phyloP scores from a whole-genome alignment of 2,329 filamentous ascomycete genomes.

The Microdochium paspali region DNA sequence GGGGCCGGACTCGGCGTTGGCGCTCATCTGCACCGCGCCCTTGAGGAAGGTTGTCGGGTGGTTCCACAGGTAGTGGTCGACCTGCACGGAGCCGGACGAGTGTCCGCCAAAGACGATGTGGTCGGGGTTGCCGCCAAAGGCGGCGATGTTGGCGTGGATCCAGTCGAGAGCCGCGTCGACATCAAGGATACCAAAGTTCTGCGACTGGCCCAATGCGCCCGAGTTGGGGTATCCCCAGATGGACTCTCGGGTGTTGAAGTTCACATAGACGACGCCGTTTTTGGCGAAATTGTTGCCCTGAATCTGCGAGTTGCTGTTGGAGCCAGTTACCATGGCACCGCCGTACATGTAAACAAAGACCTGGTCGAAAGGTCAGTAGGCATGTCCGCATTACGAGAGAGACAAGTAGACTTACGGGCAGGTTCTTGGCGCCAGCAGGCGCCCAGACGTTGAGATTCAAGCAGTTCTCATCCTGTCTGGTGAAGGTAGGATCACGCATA shows the following conservation, averaged over 20 bases:
- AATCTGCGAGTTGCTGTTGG: conserved; percentile 27
- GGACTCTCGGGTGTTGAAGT: conserved; percentile 30
- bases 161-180: conserved; percentile 27
- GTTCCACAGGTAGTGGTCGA: conserved; percentile 32
- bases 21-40: conserved; percentile 29
- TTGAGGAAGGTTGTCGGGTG: conserved; percentile 25
- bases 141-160: conserved; percentile 28
- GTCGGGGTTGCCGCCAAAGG: conserved; percentile 33
- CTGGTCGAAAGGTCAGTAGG: conserved; percentile 5
- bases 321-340: conserved; percentile 30
- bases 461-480: conserved; percentile 26
- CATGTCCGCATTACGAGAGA: too few species aligned
- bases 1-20: conserved; percentile 28
- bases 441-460: conserved; percentile 31
- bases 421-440: conserved; percentile 12
- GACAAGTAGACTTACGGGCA: conserved; percentile 17
- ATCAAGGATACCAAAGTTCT: conserved; percentile 24
- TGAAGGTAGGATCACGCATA: conserved; percentile 9
- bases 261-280: conserved; percentile 25
- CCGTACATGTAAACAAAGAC: conserved; percentile 35
- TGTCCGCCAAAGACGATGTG: conserved; percentile 34
- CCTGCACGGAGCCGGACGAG: conserved; percentile 24
- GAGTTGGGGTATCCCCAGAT: conserved; percentile 34
- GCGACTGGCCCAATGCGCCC: conserved; percentile 19
- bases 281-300: conserved; percentile 25